Evolutionary conservation across 2,329 filamentous ascomycete species (phyloP).

Genomic region (Colletotrichum lupini): DNA sequence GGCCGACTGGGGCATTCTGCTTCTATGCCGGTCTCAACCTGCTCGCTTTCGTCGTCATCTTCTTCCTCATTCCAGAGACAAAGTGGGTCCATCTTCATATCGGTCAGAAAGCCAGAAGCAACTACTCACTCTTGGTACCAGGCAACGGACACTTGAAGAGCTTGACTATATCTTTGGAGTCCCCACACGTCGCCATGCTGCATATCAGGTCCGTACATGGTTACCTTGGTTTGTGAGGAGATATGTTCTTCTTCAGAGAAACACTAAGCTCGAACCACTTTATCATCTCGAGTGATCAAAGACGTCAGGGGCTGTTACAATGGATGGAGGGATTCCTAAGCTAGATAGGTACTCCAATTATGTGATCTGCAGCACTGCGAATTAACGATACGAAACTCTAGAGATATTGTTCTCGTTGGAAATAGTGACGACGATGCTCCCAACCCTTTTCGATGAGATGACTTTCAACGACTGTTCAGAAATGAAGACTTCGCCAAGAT

Average conservation of each 20-base stretch:
- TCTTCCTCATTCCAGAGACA: slow-evolving; percentile 68
- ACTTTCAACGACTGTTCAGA: too few species aligned
- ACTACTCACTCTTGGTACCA: not conserved
- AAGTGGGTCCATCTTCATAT: slow-evolving; percentile 46
- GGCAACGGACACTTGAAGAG: slow-evolving; percentile 61
- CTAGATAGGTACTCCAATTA: too few species aligned
- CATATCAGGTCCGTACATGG: slow-evolving; percentile 46
- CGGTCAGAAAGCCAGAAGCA: not conserved
- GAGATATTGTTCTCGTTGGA: too few species aligned
- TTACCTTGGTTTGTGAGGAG: slow-evolving; percentile 46
- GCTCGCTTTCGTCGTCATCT: slow-evolving; percentile 71
- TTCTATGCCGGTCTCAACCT: slow-evolving; percentile 72
- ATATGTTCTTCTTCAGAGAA: slow-evolving; percentile 49
- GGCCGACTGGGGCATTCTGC: slow-evolving; percentile 60
- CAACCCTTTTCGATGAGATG: too few species aligned
- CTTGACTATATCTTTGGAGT: slow-evolving; percentile 52
- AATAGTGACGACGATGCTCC: too few species aligned
- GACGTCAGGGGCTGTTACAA: not conserved
- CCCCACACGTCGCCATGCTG: slow-evolving; percentile 43
- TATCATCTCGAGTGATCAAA: slow-evolving; percentile 48
- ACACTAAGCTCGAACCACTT: slow-evolving; percentile 51
- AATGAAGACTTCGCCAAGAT: too few species aligned
- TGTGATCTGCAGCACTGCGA: too few species aligned
- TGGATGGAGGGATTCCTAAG: too few species aligned
- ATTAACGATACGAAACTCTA: too few species aligned